These are phyloP conservation scores for Wickerhamomyces ciferrii DNA, from an alignment of 805 yeast genomes.

Conservation along the genomic window DNA sequence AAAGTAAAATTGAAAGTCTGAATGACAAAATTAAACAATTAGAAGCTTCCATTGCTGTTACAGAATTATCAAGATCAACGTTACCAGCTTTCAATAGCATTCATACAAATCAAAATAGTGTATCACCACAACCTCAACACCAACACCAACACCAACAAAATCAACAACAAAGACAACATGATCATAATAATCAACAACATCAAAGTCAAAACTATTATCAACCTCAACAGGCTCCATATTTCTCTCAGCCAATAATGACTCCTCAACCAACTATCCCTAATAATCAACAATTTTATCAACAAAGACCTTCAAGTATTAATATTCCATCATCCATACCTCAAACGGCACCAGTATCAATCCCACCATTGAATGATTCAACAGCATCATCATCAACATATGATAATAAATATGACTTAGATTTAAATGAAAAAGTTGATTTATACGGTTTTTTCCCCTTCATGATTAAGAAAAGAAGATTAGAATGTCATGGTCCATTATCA, in stretches of 20 bases:
- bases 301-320: neutral
- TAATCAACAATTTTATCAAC: neutral
- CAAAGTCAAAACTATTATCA: neutral
- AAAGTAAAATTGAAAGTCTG: conserved; percentile 23
- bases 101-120: neutral
- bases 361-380: neutral
- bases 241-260: neutral
- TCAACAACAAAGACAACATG: neutral
- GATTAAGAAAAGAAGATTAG: conserved; percentile 32
- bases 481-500: conserved; percentile 48
- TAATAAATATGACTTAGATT: conserved; percentile 14
- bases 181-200: neutral
- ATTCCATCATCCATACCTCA: neutral
- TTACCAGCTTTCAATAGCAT: neutral
- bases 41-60: conserved; percentile 37
- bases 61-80: conserved; percentile 21
- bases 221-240: neutral
- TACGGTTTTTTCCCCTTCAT: conserved; percentile 40
- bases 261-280: neutral
- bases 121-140: neutral
- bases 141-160: neutral
- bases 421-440: conserved; percentile 34
- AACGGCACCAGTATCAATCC: neutral
- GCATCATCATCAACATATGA: no score
- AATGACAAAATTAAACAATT: conserved; percentile 39